Conservation (phyloP, 495 filamentous ascomycete species). For the Penicilliopsis zonata region DNA sequence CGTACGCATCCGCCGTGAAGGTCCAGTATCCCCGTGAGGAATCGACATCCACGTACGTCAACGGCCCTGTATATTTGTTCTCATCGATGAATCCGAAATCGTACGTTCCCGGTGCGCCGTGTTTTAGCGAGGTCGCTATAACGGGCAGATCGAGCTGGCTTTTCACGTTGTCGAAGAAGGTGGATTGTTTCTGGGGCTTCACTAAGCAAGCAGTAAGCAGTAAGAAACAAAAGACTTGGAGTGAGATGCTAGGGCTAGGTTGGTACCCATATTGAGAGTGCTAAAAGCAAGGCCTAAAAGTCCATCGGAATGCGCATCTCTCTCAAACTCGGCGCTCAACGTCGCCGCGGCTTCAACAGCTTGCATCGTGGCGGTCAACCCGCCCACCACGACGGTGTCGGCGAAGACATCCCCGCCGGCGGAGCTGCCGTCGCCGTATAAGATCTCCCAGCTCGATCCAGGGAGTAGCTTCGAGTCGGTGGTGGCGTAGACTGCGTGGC, state of each 20-base stretch:
- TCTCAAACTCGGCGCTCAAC: conserved; percentile 47
- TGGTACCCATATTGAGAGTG: conserved; percentile 48
- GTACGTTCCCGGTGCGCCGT: conserved; percentile 50
- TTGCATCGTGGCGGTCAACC: conserved; percentile 47
- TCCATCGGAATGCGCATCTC: conserved; percentile 52
- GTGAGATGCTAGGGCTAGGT: neutral
- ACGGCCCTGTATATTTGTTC: conserved; percentile 46
- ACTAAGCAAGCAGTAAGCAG: conserved; percentile 17
- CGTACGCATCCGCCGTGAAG: conserved; percentile 52
- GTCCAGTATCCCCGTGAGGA: conserved; percentile 56
- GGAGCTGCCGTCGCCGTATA: conserved; percentile 59
- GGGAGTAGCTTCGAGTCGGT: conserved; percentile 32
- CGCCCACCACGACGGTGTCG: conserved; percentile 57
- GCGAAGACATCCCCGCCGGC: conserved; percentile 56
- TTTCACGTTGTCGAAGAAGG: conserved; percentile 65
- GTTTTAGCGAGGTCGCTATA: conserved; percentile 58
- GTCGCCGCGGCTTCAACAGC: conserved; percentile 55
- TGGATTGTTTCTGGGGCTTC: conserved; percentile 45
- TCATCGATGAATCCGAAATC: conserved; percentile 66
- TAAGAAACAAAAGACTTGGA: neutral
- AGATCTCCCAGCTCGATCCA: conserved; percentile 51
- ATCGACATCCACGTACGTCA: conserved; percentile 50
- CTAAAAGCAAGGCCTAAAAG: conserved; percentile 63
- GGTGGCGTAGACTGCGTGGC: conserved; percentile 53
- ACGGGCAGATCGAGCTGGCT: conserved; percentile 42